phyloP scores from a whole-genome alignment of 305 asterid genomes.

The Plantago lanceolata region DNA sequence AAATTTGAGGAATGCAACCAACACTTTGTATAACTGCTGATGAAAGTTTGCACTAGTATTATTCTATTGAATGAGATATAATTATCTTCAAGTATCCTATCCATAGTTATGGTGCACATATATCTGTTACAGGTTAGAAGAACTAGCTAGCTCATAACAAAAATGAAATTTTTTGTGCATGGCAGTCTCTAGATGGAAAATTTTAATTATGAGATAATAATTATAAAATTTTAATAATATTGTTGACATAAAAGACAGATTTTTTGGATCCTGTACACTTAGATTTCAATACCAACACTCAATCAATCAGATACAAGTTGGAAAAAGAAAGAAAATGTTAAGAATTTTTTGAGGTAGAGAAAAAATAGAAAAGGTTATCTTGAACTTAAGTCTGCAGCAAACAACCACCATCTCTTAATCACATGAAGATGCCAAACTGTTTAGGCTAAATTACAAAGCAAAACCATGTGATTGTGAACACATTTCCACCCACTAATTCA shows the following conservation, averaged over 20 bases:
- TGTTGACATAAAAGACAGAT: background rate
- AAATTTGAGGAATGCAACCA: too few relatives aligned
- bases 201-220: too few relatives aligned
- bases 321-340: background rate
- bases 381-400: background rate
- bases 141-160: too few relatives aligned
- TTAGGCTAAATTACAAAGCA: constrained; percentile 13
- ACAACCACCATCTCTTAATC: background rate
- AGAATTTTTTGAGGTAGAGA: constrained; percentile 1
- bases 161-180: too few relatives aligned
- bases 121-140: too few relatives aligned
- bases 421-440: background rate
- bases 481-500: background rate
- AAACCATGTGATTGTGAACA: constrained; percentile 4
- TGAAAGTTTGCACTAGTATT: too few relatives aligned
- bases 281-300: background rate
- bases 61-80: too few relatives aligned
- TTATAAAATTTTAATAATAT: too few relatives aligned
- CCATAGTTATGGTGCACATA: too few relatives aligned
- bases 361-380: constrained; percentile 9
- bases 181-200: too few relatives aligned
- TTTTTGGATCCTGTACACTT: background rate
- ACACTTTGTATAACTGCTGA: too few relatives aligned
- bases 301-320: background rate
- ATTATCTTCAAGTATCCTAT: too few relatives aligned